phyloP scores from a whole-genome alignment of 2,329 filamentous ascomycete genomes.

The Aspergillus eucalypticola region DNA sequence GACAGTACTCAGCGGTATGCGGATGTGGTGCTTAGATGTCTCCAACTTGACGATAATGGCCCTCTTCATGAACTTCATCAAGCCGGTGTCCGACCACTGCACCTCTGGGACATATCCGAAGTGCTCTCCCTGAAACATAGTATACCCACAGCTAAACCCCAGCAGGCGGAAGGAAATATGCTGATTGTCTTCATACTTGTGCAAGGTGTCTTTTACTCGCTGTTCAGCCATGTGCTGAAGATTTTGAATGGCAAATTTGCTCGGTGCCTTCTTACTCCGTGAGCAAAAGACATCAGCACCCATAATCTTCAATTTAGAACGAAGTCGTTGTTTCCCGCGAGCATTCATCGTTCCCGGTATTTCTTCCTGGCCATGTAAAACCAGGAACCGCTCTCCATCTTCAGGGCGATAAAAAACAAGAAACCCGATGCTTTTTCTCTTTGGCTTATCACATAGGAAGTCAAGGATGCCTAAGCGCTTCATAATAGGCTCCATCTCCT shows the following conservation, averaged over 20 bases:
- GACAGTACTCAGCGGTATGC: constrained; percentile 54
- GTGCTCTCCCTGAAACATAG: constrained; percentile 38
- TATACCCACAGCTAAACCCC: constrained; percentile 50
- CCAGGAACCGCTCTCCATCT: constrained; percentile 49
- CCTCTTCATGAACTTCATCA: constrained; percentile 46
- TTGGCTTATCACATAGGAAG: constrained; percentile 49
- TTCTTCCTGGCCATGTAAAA: constrained; percentile 26
- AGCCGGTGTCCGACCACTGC: constrained; percentile 14
- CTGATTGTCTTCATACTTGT: constrained; percentile 20
- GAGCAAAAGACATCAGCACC: constrained; percentile 27
- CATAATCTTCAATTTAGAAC: constrained; percentile 21
- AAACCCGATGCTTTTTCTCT: constrained; percentile 43
- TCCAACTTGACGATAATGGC: constrained; percentile 44
- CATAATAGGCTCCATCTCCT: not conserved
- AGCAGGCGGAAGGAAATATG: constrained; percentile 8
- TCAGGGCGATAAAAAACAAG: constrained; percentile 48
- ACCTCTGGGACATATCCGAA: constrained; percentile 45
- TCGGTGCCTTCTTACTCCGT: constrained; percentile 39
- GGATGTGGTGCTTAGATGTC: constrained; percentile 37
- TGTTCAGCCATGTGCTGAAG: constrained; percentile 36
- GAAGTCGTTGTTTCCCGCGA: not conserved
- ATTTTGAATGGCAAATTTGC: constrained; percentile 39
- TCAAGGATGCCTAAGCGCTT: constrained; percentile 40
- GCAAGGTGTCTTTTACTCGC: constrained; percentile 12
- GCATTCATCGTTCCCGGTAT: not conserved